Percentiles rank a stretch among this genome's conserved stretches.
phyloP scores from a whole-genome alignment of 345 rosid species.

The Lepidium africanum region DNA sequence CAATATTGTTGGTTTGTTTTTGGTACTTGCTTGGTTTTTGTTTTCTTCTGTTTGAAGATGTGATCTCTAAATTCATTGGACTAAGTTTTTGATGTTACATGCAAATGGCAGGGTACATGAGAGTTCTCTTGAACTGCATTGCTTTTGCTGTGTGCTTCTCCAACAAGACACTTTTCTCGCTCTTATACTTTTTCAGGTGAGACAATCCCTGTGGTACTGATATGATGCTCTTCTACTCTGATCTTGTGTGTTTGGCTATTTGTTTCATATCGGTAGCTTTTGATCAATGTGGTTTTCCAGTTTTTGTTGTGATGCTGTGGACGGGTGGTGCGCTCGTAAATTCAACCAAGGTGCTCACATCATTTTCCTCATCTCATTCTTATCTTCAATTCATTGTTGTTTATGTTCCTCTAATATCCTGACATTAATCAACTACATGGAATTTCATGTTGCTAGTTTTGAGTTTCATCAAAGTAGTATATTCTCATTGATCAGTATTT shows the following conservation, averaged over 20 bases:
- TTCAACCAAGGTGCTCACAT: slow-evolving; percentile 66
- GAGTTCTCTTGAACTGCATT: slow-evolving; percentile 68
- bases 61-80: background rate
- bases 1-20: slow-evolving; percentile 64
- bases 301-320: slow-evolving; percentile 87
- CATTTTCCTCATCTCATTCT: background rate
- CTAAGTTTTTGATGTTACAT: background rate
- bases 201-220: background rate
- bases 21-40: background rate
- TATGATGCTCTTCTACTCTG: background rate
- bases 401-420: background rate
- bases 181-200: slow-evolving; percentile 70
- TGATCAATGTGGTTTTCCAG: slow-evolving; percentile 35
- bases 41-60: background rate
- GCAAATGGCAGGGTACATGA: slow-evolving; percentile 51
- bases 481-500: background rate
- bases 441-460: background rate
- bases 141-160: slow-evolving; percentile 82
- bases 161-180: slow-evolving; percentile 65
- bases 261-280: background rate
- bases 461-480: background rate
- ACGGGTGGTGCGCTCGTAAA: slow-evolving; percentile 96
- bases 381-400: background rate
- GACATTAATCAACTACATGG: background rate
- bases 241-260: background rate